Evolutionary conservation across 345 rosid species (phyloP), one percentile per base, ranked within the genome.

Genomic region (Hibiscus syriacus): DNA sequence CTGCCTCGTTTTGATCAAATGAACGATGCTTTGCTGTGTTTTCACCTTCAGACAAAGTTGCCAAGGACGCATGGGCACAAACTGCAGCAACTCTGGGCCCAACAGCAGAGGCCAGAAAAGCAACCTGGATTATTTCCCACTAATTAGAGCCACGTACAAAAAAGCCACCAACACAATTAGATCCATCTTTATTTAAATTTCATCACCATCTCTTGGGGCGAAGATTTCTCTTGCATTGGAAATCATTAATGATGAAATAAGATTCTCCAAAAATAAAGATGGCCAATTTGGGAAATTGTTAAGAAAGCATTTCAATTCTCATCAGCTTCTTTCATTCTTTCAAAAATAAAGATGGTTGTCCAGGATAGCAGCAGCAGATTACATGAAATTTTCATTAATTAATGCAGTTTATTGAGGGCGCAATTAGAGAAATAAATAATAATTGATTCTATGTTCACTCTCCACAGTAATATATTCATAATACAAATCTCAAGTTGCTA

Each of bases 31-130:
- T 54, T 55, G 78, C 72, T 0, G 34, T 22, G 19, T 41, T 62
- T 36, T 79, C 84, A 76, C 86, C 93, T 67, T 81, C 89, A 9
- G 90, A 86, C 76, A 94, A 77, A 70, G 85, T 80, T 30, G 85
- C 86, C 70, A 94, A 84, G 64, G 99, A 85, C 71, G 97, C 92
- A 80, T 94, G 98, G 41, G 99, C 98, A 85, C 98, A 91, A 54
- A 96, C 92, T 19, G 99, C 97, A 66, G 99, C 96, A 78, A 94
- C 95, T 78, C 99, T 85, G 26, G 99, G 99, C 76, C 98, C 99
- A 71, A 94, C 87, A 72, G 95, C 88, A 79, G 97, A 86, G 76
- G 96, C 98, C 85, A 94, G 77, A 82, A 91, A 94, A 55, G 98
- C 84, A 78, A 91, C 98, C 99, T 94, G 76, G 66, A 76, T 70